Evolutionary conservation across 352 stramenopile species (phyloP), one percentile per base, ranked within the genome.

Genomic region (Phytophthora aleatoria): DNA sequence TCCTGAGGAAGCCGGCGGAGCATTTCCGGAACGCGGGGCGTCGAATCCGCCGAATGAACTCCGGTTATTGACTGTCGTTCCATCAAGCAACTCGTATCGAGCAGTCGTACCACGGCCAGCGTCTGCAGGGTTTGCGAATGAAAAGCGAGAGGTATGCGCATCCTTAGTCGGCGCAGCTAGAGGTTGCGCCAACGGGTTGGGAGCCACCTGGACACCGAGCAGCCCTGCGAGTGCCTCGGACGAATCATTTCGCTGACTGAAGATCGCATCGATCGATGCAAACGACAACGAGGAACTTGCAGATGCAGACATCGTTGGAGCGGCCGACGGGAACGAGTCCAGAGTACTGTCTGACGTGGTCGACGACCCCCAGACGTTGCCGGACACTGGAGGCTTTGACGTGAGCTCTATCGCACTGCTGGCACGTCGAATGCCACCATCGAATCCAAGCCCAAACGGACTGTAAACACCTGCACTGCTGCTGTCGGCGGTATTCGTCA

Each of bases 251-350:
- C 83, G 76, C 41, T 89, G 77, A 49, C 75, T 91, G 63, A 95
- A 95, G 50, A 92, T 92, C 16, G 86, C 83, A 50, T 95, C 86
- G 44, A 95, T 91, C 1, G 84, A 91, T 5, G 84, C 82, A 73
- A 95, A 95, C 15, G 84, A 92, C 36, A 81, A 76, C 4, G 77
- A 83, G 3, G 72, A 73, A 27, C 51, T 73, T 7, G 39, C 42
- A 35, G 73, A 60, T 15, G 49, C 41, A 26, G 51, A 26, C 28
- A 64, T 26, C 1, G 43, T 27, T 26, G 76, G 36, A 2, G 63
- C 8, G 2, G 52, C 57, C 38, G 63, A 43, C 39, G 65, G 38
- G 54, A 72, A 67, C 43, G 57, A 26, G 50, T 67, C 38, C 10
- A 69, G 49, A 2, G n/a, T 38, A 26, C n/a, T 65, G 10, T 71